Base-by-base conservation (phyloP, 768 basidiomycete species). In the Psilocybe subaeruginosa region DNA sequence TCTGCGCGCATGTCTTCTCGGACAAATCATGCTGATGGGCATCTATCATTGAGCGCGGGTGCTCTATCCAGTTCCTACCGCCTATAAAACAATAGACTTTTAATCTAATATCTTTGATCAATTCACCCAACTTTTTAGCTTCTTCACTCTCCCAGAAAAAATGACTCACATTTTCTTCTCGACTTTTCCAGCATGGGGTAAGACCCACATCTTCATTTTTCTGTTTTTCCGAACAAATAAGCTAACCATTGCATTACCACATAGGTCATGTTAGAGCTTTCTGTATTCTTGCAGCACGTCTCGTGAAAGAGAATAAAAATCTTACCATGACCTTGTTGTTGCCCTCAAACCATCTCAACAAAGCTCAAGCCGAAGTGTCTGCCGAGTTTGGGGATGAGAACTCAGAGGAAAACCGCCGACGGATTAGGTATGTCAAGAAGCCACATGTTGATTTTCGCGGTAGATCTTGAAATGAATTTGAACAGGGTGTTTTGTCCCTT, bases 251-350 rank as follows among this genome's bases (percentile, higher is more conserved):
- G 50, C 30, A n/a, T 54, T 16, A 11, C 0, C 4, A 3, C 41
- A 5, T 31, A 62, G 61, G 61, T 14, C 61, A 62, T 33, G 35
- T 37, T 0, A 53, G 56, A 35, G 51, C 61, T 2, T 62, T 62
- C 19, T 62, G 61, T 43, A 58, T 62, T 30, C 41, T 54, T 11
- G 56, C 61, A 14, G 56, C 61, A 4, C 61, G 61, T 54, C 46
- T 62, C 3, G 52, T 58, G 2, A 62, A 58, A n/a, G 61, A 62
- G 39, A 27, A 54, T 16, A 27, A 53, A 23, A 53, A 58, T 43
- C n/a, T 62, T 12, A 45, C 54, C n/a, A 7, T 62, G 17, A 62
- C 61, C 9, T 35, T 62, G 45, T 12, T 62, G 16, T 5, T 62
- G 27, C 19, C 56, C 14, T 52, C 61, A 12, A 53, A 53, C 8